phyloP scores from a whole-genome alignment of 108 stramenopile genomes.

The Bacterosira constricta region DNA sequence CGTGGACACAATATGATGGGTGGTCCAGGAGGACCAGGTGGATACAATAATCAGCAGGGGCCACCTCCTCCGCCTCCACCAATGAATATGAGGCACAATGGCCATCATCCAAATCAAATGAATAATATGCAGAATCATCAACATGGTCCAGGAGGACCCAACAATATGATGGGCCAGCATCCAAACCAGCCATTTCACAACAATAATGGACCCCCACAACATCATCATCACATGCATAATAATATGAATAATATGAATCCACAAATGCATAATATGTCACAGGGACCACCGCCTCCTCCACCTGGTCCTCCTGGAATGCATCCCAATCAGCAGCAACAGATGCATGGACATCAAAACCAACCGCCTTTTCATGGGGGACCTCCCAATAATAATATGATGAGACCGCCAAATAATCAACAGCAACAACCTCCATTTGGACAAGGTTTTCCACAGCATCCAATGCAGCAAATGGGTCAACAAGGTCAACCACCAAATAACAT shows the following conservation, averaged over 20 bases:
- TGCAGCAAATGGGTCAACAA: constrained; percentile 16
- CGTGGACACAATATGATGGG: background rate
- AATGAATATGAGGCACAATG: background rate
- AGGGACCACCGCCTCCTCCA: constrained; percentile 1
- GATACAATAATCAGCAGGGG: background rate
- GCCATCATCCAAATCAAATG: background rate
- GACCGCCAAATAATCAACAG: background rate
- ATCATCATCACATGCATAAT: constrained; percentile 9
- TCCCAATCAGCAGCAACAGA: background rate
- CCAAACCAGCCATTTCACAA: background rate
- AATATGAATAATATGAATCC: constrained; percentile 6
- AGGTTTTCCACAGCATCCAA: constrained; percentile 9
- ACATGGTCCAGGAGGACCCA: background rate
- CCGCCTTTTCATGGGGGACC: background rate
- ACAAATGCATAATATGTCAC: background rate
- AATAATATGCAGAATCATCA: background rate
- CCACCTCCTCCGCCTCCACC: background rate
- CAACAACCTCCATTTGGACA: constrained; percentile 17
- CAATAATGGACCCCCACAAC: background rate
- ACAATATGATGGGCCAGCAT: constrained; percentile 1
- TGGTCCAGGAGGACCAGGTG: background rate
- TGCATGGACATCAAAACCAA: constrained; percentile 1
- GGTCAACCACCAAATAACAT: background rate
- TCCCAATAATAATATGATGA: constrained; percentile 1
- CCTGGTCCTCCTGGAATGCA: background rate